Evolutionary conservation across 2,329 filamentous ascomycete species (phyloP).

Genomic region (Ceratocystis lukuohia): DNA sequence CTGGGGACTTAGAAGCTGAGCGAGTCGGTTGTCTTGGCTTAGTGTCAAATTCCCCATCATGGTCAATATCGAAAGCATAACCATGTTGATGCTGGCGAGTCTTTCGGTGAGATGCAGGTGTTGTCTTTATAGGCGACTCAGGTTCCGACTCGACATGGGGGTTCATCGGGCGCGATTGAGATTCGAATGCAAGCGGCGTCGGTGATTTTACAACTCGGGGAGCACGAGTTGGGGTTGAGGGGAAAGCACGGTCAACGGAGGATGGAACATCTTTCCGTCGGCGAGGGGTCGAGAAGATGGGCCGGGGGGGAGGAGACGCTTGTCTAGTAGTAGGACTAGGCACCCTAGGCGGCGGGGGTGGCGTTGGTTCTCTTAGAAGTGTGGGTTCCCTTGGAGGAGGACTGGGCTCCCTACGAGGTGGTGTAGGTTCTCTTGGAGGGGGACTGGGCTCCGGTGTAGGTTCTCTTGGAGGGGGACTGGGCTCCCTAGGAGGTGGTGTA

Average conservation of each 20-base stretch:
- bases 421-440: slow-evolving; percentile 21
- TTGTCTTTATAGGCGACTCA: slow-evolving; percentile 17
- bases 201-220: neutral
- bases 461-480: slow-evolving; percentile 26
- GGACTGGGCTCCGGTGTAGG: slow-evolving; percentile 29
- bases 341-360: slow-evolving; percentile 17
- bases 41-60: neutral
- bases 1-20: slow-evolving; percentile 11
- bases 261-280: neutral
- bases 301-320: slow-evolving; percentile 6
- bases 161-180: slow-evolving; percentile 6
- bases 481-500: slow-evolving; percentile 28
- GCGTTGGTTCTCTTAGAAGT: slow-evolving; percentile 13
- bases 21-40: slow-evolving; percentile 9
- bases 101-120: neutral
- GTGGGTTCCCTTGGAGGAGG: slow-evolving; percentile 20
- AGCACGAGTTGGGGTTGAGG: slow-evolving; percentile 11
- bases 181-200: slow-evolving; percentile 5
- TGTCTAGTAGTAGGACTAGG: slow-evolving; percentile 25
- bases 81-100: neutral
- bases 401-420: slow-evolving; percentile 20
- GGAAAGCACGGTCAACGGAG: neutral
- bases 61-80: neutral
- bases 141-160: slow-evolving; percentile 16
- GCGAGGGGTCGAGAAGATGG: slow-evolving; percentile 8